Evolutionary conservation across 2,329 filamentous ascomycete genomes (phyloP).

Genomic region (Epichloe brachyelytri): DNA sequence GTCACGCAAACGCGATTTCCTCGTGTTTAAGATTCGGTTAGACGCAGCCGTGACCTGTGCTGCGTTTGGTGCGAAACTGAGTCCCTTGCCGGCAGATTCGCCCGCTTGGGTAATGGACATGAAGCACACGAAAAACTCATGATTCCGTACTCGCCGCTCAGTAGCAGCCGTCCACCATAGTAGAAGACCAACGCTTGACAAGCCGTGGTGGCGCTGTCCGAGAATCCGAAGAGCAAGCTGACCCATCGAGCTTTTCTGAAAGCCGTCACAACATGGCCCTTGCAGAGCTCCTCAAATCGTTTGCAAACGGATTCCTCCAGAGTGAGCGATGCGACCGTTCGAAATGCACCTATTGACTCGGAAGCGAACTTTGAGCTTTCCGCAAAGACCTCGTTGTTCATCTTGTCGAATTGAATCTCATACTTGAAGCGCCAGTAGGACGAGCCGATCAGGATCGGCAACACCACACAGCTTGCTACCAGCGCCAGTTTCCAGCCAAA

Average conservation of each 20-base stretch:
- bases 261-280: constrained; percentile 43
- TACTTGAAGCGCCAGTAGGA: constrained; percentile 41
- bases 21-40: constrained; percentile 43
- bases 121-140: constrained; percentile 44
- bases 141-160: constrained; percentile 32
- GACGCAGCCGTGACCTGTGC: constrained; percentile 46
- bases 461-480: constrained; percentile 49
- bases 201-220: constrained; percentile 52
- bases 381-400: constrained; percentile 55
- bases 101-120: constrained; percentile 55
- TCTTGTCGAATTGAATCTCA: constrained; percentile 54
- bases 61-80: constrained; percentile 53
- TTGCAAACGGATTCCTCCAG: constrained; percentile 53
- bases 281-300: constrained; percentile 47
- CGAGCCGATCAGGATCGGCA: constrained; percentile 34
- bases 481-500: constrained; percentile 69
- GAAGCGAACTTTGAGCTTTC: constrained; percentile 63
- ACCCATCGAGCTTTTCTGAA: constrained; percentile 48
- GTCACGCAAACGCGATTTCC: constrained; percentile 29
- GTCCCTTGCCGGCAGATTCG: constrained; percentile 52
- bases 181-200: constrained; percentile 53
- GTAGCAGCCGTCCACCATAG: constrained; percentile 51
- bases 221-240: constrained; percentile 54
- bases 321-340: constrained; percentile 58
- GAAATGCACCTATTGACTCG: constrained; percentile 60